These are phyloP conservation scores for Fonsecaea multimorphosa DNA, from an alignment of 2,329 filamentous ascomycete species.

Conservation along the genomic window DNA sequence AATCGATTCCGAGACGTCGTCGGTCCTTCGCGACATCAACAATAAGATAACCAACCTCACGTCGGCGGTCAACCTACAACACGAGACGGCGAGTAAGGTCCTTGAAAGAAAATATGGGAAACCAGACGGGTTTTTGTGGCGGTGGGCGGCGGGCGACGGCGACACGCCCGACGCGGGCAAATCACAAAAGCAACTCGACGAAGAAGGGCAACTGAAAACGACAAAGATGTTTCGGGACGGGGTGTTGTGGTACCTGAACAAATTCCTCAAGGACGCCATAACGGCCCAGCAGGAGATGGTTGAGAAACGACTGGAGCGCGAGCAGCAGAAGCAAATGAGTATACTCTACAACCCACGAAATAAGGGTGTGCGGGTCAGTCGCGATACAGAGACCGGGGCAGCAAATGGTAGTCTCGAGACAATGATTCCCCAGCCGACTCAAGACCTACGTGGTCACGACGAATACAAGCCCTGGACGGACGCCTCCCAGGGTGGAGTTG, in stretches of 20 bases:
- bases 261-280: constrained; percentile 76
- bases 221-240: constrained; percentile 76
- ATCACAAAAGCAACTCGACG: constrained; percentile 70
- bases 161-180: constrained; percentile 56
- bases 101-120: constrained; percentile 74
- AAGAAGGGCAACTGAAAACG: constrained; percentile 72
- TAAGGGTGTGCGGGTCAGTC: constrained; percentile 30
- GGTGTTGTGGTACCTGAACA: constrained; percentile 80
- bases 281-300: constrained; percentile 88
- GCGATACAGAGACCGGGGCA: not conserved
- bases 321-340: constrained; percentile 88
- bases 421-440: constrained; percentile 22
- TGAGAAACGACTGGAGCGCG: constrained; percentile 81
- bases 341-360: constrained; percentile 72
- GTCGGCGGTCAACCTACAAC: constrained; percentile 80
- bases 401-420: constrained; percentile 1
- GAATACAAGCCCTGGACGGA: constrained; percentile 38
- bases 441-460: constrained; percentile 37
- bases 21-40: constrained; percentile 83
- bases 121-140: constrained; percentile 63
- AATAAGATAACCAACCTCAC: constrained; percentile 78
- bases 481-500: constrained; percentile 43
- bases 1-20: constrained; percentile 85
- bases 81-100: constrained; percentile 73
- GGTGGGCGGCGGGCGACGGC: constrained; percentile 65